Evolutionary conservation across 441 rosid species (phyloP).

Genomic region (Flueggea neowawraea): DNA sequence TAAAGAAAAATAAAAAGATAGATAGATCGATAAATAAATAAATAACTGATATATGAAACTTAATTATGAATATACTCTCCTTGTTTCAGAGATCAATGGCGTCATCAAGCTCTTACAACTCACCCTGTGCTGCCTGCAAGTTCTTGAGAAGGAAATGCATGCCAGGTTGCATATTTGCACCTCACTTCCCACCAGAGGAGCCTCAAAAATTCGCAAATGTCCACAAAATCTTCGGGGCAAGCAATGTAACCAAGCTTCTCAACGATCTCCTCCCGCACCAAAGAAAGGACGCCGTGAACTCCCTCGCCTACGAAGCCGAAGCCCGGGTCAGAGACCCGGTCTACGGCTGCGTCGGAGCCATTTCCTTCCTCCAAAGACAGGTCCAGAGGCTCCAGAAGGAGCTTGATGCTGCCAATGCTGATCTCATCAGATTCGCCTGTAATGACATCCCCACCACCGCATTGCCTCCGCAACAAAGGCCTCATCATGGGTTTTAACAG

Average conservation of each 20-base stretch:
- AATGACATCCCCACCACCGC: constrained; percentile 49
- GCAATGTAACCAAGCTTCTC: constrained; percentile 90
- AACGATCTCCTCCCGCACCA: constrained; percentile 92
- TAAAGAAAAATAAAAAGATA: not conserved
- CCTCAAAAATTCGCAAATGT: constrained; percentile 95
- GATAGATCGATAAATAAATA: not conserved
- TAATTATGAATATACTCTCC: constrained; percentile 3
- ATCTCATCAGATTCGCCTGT: constrained; percentile 66
- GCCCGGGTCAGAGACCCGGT: constrained; percentile 95
- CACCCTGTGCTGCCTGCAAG: constrained; percentile 99
- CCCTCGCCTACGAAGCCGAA: constrained; percentile 94
- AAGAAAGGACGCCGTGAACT: constrained; percentile 93
- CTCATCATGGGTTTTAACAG: too few species aligned
- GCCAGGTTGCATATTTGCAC: constrained; percentile 93
- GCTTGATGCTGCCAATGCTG: constrained; percentile 82
- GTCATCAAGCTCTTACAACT: constrained; percentile 90
- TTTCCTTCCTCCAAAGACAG: constrained; percentile 88
- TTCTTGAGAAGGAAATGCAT: constrained; percentile 90
- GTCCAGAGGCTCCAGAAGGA: constrained; percentile 92
- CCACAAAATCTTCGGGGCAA: constrained; percentile 97
- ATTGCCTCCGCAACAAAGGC: constrained; percentile 26
- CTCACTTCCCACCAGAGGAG: constrained; percentile 98
- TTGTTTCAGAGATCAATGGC: constrained; percentile 46
- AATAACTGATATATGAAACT: not conserved
- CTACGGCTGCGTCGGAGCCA: constrained; percentile 95